Evolutionary conservation across 805 yeast genomes (phyloP).

Genomic region (Candida maltosa): DNA sequence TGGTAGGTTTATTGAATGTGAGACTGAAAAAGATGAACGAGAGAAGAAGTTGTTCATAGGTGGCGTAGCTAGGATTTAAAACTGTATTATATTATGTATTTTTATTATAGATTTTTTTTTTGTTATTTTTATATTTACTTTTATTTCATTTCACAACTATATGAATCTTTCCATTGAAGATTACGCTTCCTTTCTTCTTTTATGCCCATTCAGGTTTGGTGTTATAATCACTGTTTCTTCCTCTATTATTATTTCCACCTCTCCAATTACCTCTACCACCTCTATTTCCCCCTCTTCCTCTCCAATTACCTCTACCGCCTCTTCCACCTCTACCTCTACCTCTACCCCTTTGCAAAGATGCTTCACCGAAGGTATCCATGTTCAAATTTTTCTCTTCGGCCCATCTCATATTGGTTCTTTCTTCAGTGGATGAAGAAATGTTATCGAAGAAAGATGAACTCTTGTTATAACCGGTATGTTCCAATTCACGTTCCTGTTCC

Average conservation of each 20-base stretch:
- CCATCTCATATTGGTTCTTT: constrained; percentile 56
- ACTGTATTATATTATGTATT: not conserved
- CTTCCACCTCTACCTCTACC: constrained; percentile 27
- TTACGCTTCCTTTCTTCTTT: not conserved
- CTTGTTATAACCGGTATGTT: constrained; percentile 56
- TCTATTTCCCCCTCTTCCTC: constrained; percentile 10
- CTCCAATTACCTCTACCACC: constrained; percentile 18
- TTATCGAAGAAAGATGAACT: constrained; percentile 86
- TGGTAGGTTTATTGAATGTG: constrained; percentile 17
- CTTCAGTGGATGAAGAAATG: constrained; percentile 65
- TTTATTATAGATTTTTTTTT: not conserved
- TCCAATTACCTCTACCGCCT: constrained; percentile 18
- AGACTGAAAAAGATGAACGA: constrained; percentile 18
- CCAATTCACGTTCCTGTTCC: constrained; percentile 30
- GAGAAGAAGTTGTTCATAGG: constrained; percentile 24
- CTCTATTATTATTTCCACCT: constrained; percentile 19
- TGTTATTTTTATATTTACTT: not conserved
- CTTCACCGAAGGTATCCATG: constrained; percentile 81
- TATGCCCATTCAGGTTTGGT: constrained; percentile 32
- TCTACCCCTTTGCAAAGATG: constrained; percentile 51
- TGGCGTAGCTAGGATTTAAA: constrained; percentile 17
- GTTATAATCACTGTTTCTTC: constrained; percentile 19
- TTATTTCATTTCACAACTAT: not conserved
- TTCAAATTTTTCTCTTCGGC: constrained; percentile 70
- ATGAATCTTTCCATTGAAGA: too few relatives aligned